These are phyloP conservation scores for Cryptomeria japonica DNA, from an alignment of 75 land plant genomes.

Conservation along the genomic window DNA sequence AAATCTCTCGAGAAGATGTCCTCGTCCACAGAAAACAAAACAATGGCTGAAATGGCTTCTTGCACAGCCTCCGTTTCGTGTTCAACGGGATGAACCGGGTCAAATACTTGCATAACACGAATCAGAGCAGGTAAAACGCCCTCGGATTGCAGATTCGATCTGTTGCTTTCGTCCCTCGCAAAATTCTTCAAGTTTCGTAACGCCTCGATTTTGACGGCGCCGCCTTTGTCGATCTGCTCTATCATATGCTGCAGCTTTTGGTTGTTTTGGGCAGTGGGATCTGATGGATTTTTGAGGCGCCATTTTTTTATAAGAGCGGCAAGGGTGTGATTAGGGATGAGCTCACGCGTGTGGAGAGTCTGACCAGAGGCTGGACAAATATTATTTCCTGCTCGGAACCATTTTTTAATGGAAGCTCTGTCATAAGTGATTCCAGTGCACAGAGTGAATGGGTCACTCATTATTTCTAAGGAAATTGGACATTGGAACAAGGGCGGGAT, in stretches of 20 bases:
- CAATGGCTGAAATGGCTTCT: background rate
- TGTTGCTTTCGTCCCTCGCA: constrained; percentile 57
- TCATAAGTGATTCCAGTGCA: constrained; percentile 45
- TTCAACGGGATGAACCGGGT: background rate
- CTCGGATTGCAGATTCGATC: constrained; percentile 24
- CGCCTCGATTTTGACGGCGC: background rate
- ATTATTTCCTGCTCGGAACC: constrained; percentile 24
- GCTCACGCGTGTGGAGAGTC: constrained; percentile 9
- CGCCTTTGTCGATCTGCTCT: background rate
- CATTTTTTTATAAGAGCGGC: constrained; percentile 24
- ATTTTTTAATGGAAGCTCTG: constrained; percentile 15
- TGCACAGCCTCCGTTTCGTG: too few relatives aligned
- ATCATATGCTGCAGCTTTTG: constrained; percentile 17
- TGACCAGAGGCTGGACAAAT: constrained; percentile 29
- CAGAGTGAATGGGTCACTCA: constrained; percentile 39
- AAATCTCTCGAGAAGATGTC: background rate
- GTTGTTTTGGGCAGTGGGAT: background rate
- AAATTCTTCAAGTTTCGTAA: constrained; percentile 33
- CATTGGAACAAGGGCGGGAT: constrained; percentile 26
- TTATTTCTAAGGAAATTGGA: constrained; percentile 32
- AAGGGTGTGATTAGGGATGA: constrained; percentile 25
- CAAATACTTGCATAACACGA: background rate
- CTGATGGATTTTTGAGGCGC: constrained; percentile 5
- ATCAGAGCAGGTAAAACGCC: constrained; percentile 27
- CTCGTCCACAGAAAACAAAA: background rate